Base-by-base conservation (phyloP, 225 moss, liverwort and hornwort species). In the Lunularia cruciata region DNA sequence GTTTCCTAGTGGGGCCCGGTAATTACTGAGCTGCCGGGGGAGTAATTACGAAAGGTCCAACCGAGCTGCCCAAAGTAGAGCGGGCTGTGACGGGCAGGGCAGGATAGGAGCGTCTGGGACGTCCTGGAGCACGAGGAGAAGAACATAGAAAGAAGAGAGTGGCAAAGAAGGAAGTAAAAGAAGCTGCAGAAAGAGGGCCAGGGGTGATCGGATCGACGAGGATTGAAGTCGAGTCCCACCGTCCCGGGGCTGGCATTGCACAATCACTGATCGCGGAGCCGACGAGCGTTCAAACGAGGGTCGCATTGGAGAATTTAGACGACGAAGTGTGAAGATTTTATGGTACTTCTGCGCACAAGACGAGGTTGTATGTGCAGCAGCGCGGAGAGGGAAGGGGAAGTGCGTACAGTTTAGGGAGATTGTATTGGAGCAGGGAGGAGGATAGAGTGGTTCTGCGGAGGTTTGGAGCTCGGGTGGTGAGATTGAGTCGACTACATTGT, bases 401-500 rank as follows among this genome's bases (percentile, higher is more conserved):
- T n/a, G n/a, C n/a, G n/a, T n/a, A n/a, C n/a, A n/a, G n/a, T n/a
- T n/a, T n/a, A n/a, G n/a, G n/a, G 19, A 31, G 32, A 5, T 15
- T 15, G 31, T 57, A 27, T 27, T 57, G 8, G 15, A 30, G 33
- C 5, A 16, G 15, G 33, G 18, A 16, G 15, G 14, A 59, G 35
- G 1, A 9, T 5, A 6, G 59, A 36, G 35, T 59, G 18, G 34
- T 9, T 8, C 14, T 36, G 43, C n/a, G 1, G 16, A 18, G 1
- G 49, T 49, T 18, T 34, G 33, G 57, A 60, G 68, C 68, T 39
- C 48, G 13, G 23, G 33, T 40, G 40, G 1, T n/a, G 42, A 47
- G 53, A 28, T 35, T 53, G 40, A 8, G 61, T 14, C 61, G 32
- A n/a, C 34, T 18, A 43, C 68, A 75, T 62, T 75, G 61, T 31